Evolutionary conservation across 495 filamentous ascomycete species (phyloP), one percentile per base, ranked within the genome.

Genomic region (Xylaria curta): DNA sequence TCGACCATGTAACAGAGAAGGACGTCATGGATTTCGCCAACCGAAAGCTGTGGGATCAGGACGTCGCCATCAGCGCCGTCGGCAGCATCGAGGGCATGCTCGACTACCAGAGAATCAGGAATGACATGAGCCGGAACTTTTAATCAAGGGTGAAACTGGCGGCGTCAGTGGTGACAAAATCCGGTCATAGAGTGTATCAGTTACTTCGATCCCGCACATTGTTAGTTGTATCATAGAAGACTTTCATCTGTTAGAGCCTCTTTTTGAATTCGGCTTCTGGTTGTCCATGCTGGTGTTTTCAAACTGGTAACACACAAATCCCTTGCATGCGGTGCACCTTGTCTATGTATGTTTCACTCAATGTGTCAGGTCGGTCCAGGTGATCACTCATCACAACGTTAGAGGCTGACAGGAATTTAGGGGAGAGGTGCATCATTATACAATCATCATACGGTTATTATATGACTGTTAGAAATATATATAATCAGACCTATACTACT

Each of bases 1-100:
- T 99, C 72, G 89, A 93, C 74, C 86, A 83, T 69, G 93, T 99
- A 77, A 95, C 95, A 66, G 94, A 93, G 87, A 97, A 97, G 90
- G 94, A 99, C 74, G 94, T 99, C 60, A 97, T 97, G 91, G 88
- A 91, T 74, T 99, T 98, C 81, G 95, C 95, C 74, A 88, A 90
- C 82, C 87, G 87, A 82, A 97, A 92, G 82, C 83, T 99, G 64
- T 99, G 96, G 96, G 96, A 99, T 83, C 92, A 95, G 83, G 96
- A 99, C 81, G 82, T 99, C 68, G 96, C 97, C 72, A 87, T 99
- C 81, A 93, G 89, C 77, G 97, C 97, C 17, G 91, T 98, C 65
- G 96, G 96, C 68, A 91, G 89, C 82, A 93, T 98, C 79, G 95
- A 98, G 87, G 97, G 92, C 75, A 82, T 92, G 59, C 84, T 97